A percentile compares a stretch with the other conserved stretches of the same genome.
phyloP scores from a whole-genome alignment of 495 filamentous ascomycete genomes.

The Penicillium maclennaniae region DNA sequence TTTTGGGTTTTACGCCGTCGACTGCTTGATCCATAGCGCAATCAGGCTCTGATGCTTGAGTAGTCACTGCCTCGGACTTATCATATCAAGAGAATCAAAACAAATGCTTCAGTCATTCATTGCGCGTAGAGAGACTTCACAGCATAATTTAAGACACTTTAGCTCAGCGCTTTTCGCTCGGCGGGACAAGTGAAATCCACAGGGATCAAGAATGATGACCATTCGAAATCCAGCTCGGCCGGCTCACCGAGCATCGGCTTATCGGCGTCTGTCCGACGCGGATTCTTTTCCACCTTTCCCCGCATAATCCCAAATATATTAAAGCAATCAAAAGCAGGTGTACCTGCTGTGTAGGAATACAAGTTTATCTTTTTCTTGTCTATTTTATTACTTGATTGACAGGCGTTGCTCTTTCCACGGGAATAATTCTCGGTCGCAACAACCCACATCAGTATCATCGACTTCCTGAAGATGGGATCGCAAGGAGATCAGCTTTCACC shows the following conservation, averaged over 20 bases:
- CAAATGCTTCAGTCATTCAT: neutral
- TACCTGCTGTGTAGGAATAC: neutral
- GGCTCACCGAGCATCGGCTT: neutral
- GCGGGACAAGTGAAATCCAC: too few species aligned
- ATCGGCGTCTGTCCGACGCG: conserved; percentile 1
- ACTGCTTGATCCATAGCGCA: neutral
- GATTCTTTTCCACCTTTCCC: conserved; percentile 16
- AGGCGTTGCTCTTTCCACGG: neutral
- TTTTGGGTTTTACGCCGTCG: neutral
- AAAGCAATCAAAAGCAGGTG: neutral
- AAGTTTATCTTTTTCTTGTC: neutral
- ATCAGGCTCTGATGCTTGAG: neutral
- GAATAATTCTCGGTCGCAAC: neutral
- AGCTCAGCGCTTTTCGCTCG: too few species aligned
- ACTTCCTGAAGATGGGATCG: neutral
- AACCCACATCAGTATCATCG: neutral
- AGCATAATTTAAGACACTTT: neutral
- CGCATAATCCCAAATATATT: neutral
- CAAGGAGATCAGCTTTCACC: neutral
- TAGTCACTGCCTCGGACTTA: neutral
- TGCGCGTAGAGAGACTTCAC: neutral
- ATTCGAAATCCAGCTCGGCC: neutral
- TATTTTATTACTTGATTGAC: neutral
- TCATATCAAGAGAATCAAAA: neutral
- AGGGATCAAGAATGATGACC: too few species aligned